Base-by-base conservation (phyloP, 257 asterid species). In the Solanum pimpinellifolium region DNA sequence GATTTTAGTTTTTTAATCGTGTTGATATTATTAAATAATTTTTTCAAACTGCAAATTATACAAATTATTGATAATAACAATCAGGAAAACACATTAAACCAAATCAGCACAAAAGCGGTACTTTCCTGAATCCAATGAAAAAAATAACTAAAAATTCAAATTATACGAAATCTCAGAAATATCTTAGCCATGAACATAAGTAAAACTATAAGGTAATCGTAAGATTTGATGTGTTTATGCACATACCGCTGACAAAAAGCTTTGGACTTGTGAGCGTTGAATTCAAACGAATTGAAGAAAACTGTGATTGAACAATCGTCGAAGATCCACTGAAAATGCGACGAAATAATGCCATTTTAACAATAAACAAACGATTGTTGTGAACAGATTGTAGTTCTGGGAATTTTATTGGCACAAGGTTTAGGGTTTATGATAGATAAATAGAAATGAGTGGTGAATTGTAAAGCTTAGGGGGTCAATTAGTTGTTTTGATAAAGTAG, bases 171-270 rank as follows among this genome's bases (percentile, higher is more conserved):
- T 66, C 73, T 82, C 25, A 85, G 23, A 44, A 72, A 20, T 2
- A 41, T 14, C 25, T 59, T 29, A 78, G 25, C n/a, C 14, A 78
- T n/a, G 20, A 60, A 59, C 46, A 42, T 39, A 25, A 72, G 31
- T 7, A 44, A 20, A 49, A 25, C 7, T 5, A 33, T 13, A 75
- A 31, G 59, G 5, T 65, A 13, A 21, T 37, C 52, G 11, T 10
- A 74, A 6, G 81, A 74, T 21, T 37, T 37, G 81, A 56, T 74
- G 31, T 74, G 20, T 73, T 73, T 13, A 31, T 25, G 23, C 21
- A 85, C 97, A 42, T 91, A 95, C 98, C 98, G 66, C 98, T 94
- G 60, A 96, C 82, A 93, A 95, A 96, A 87, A 96, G 99, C 92
- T 94, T 95, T 39, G 99, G 98, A 69, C 90, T 47, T 66, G 98